phyloP scores from a whole-genome alignment of 768 basidiomycete species.

The Amanita jacksonii region DNA sequence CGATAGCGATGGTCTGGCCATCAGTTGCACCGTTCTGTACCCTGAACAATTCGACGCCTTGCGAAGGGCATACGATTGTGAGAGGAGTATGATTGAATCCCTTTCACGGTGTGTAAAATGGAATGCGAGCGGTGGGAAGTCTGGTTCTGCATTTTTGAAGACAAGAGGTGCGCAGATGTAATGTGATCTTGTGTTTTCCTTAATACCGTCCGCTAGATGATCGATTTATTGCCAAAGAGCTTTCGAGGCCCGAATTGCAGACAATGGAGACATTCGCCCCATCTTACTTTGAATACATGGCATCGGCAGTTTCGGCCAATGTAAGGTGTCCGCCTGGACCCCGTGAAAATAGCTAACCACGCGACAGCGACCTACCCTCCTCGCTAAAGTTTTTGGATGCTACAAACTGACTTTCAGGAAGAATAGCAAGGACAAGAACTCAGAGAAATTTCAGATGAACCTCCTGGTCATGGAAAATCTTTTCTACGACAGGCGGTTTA shows the following conservation, averaged over 20 bases:
- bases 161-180: constrained; percentile 57
- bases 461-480: constrained; percentile 97
- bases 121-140: constrained; percentile 93
- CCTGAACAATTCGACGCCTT: constrained; percentile 96
- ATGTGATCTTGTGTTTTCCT: constrained; percentile 6
- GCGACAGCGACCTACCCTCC: constrained; percentile 75
- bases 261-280: constrained; percentile 97
- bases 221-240: constrained; percentile 96
- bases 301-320: constrained; percentile 79
- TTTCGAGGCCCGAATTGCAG: constrained; percentile 84
- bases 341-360: constrained; percentile 10
- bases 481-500: constrained; percentile 87
- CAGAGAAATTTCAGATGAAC: constrained; percentile 80
- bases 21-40: constrained; percentile 90
- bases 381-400: constrained; percentile 96
- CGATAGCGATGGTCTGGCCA: constrained; percentile 81
- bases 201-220: constrained; percentile 63
- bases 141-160: constrained; percentile 93
- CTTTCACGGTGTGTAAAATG: constrained; percentile 92
- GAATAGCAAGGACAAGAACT: constrained; percentile 56
- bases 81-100: constrained; percentile 89
- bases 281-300: constrained; percentile 97
- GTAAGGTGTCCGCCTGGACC: constrained; percentile 33
- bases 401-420: constrained; percentile 91
- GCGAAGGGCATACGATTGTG: constrained; percentile 86